Base-by-base conservation (phyloP, 805 yeast genomes). In the Metschnikowia noctiluminum region DNA sequence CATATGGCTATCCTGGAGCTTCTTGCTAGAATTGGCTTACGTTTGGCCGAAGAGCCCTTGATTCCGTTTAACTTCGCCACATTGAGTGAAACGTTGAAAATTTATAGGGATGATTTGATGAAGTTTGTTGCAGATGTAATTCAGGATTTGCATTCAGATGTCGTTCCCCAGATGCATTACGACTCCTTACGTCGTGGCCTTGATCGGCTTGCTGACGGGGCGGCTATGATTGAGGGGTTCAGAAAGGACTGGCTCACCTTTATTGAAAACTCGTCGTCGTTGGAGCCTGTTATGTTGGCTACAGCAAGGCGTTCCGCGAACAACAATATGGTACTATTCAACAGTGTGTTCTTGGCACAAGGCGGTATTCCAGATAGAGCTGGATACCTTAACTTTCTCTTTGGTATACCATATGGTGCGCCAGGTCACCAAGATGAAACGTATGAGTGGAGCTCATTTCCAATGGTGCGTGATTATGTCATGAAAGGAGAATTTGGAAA, bases 291-390 rank as follows among this genome's bases (percentile, higher is more conserved):
- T 1, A 62, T 85, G 48, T 68, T 88, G 36, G 77, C 91, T 0
- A 81, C 84, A 40, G 82, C 80, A 53, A 74, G 98, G 58, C 80
- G 88, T 85, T 81, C 80, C 48, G 87, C 94, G 88, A 91, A 91
- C 64, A 76, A 81, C n/a, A 80, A 81, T 51, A 65, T 89, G 58
- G 64, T 79, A 3, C 63, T 68, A 13, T 71, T 87, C 49, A 85
- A 83, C 53, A 78, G 77, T 53, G 63, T 71, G 15, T 77, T 87
- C 53, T 60, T 84, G 9, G 62, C 70, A 7, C 62, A 70, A 1
- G 69, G 66, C 7, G 80, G 80, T 1, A 57, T 79, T 1, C 71
- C 73, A 4, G 60, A 67, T 6, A 73, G 96, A 34, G 71, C 80
- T 13, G 90, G 91, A 71, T 86, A 80, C 61, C 73, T 76, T 57